A percentile compares a stretch with the other conserved stretches of the same genome.
These are phyloP conservation scores for Colletotrichum tropicale DNA, from an alignment of 2,329 filamentous ascomycete genomes.

Conservation along the genomic window DNA sequence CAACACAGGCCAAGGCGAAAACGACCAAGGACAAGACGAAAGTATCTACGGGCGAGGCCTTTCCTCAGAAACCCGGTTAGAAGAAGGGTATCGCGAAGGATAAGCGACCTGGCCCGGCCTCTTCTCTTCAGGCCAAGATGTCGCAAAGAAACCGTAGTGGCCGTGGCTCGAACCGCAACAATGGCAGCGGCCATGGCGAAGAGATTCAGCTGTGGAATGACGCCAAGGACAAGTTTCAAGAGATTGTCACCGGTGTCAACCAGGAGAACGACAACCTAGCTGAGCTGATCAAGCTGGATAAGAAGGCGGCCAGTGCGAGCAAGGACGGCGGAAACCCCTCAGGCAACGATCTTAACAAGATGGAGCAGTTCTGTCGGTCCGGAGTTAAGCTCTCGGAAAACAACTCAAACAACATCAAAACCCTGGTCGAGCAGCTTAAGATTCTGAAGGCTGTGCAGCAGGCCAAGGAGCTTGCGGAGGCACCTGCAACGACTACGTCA, in stretches of 20 bases:
- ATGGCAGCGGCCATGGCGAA: constrained; percentile 45
- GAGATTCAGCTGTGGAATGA: constrained; percentile 48
- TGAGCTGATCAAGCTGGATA: constrained; percentile 44
- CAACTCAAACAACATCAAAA: constrained; percentile 39
- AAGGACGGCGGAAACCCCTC: constrained; percentile 32
- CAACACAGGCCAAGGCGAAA: neutral
- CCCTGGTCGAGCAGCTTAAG: constrained; percentile 46
- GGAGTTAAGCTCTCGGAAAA: constrained; percentile 46
- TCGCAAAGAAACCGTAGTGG: constrained; percentile 50
- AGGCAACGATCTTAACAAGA: constrained; percentile 37
- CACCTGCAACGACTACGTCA: constrained; percentile 22
- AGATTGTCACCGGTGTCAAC: constrained; percentile 45
- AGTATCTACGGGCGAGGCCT: neutral
- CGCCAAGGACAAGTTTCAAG: constrained; percentile 41
- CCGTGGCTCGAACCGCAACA: constrained; percentile 48
- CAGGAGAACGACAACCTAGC: constrained; percentile 44
- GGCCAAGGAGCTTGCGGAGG: constrained; percentile 44
- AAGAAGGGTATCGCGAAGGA: neutral
- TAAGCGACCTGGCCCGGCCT: neutral
- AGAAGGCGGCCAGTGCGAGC: constrained; percentile 42
- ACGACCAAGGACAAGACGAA: neutral
- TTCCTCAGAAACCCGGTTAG: neutral
- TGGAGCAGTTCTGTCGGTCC: constrained; percentile 47
- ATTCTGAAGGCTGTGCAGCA: constrained; percentile 46
- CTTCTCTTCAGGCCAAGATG: constrained; percentile 30